Base-by-base conservation (phyloP, 495 filamentous ascomycete genomes). In the Penicillium psychrofluorescens region DNA sequence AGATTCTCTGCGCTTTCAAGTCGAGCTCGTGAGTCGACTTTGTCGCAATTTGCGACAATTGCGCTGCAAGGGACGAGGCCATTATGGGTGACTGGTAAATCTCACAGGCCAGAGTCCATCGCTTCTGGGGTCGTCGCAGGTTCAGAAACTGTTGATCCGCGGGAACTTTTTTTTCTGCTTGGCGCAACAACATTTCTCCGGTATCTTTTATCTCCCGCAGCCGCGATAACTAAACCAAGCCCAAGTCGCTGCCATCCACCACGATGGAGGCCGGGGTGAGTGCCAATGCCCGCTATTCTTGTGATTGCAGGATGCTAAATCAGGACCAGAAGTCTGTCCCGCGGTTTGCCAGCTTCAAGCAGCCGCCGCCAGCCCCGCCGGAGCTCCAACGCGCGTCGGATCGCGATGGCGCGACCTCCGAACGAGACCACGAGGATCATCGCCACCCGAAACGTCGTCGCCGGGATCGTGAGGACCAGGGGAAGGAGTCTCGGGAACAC, bases 1-100 rank as follows among this genome's bases (percentile, higher is more conserved):
- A 76, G 33, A 84, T 73, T 64, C 88, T 90, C 64, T 95, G 85
- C 39, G 87, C 85, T 60, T 95, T 94, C 37, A 94, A 79, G 57
- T 97, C 85, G 45, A 97, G 78, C 35, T 82, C 77, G 64, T 83
- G 80, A 40, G 83, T 85, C 43, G 86, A 87, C 53, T 82, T 81
- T 44, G 80, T 77, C 46, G 86, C 82, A 53, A 92, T 85, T 58
- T 84, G 78, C 68, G 84, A 82, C 64, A 95, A 59, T 75, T 92
- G 88, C 64, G 79, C 75, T 57, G 84, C 78, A 52, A 95, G 78
- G 59, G 84, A 82, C 41, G 86, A 83, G 43, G 85, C 72, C 86
- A 92, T 92, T n/a, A 37, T 75, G 44, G 36, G 43, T n/a, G 32
- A 22, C 22, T 22, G 22, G 22, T 22, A 34, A 12, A 34, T 34